Conservation (phyloP, 1,284 basidiomycete genomes). For the Cutaneotrichosporon sp. region DNA sequence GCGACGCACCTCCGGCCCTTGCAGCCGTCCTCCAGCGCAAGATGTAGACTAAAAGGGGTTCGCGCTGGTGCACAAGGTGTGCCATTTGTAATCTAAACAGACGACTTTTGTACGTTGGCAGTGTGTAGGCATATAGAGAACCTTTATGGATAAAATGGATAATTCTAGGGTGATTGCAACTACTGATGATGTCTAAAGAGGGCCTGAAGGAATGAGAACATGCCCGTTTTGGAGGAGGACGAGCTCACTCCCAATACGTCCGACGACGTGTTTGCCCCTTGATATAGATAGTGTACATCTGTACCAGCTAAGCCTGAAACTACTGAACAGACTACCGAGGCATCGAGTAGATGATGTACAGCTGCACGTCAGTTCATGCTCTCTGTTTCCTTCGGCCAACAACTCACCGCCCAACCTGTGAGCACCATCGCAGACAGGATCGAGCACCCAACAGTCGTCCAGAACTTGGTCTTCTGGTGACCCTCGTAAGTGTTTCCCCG, state of each 20-base stretch:
- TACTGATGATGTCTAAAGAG: no score
- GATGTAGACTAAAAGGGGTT: not conserved
- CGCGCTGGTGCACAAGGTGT: no score
- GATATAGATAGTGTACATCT: no score
- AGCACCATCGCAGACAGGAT: not conserved
- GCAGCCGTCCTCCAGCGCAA: constrained; percentile 1
- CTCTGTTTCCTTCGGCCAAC: not conserved
- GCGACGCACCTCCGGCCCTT: constrained; percentile 27
- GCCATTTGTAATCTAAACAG: no score
- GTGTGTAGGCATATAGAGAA: not conserved
- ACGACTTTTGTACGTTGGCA: not conserved
- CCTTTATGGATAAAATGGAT: constrained; percentile 2
- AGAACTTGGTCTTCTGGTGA: constrained; percentile 7
- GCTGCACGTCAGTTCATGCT: constrained; percentile 1
- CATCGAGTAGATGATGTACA: constrained; percentile 14
- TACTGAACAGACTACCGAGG: not conserved
- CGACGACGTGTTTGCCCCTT: no score
- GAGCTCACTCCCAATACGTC: no score
- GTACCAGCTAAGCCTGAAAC: no score
- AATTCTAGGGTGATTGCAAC: no score
- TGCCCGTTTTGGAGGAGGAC: no score
- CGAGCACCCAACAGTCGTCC: not conserved
- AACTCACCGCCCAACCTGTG: not conserved
- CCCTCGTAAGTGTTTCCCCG: constrained; percentile 13
- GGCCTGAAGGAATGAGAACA: no score